Base-by-base conservation (phyloP, 2,329 filamentous ascomycete genomes). In the Calonectria ilicicola region DNA sequence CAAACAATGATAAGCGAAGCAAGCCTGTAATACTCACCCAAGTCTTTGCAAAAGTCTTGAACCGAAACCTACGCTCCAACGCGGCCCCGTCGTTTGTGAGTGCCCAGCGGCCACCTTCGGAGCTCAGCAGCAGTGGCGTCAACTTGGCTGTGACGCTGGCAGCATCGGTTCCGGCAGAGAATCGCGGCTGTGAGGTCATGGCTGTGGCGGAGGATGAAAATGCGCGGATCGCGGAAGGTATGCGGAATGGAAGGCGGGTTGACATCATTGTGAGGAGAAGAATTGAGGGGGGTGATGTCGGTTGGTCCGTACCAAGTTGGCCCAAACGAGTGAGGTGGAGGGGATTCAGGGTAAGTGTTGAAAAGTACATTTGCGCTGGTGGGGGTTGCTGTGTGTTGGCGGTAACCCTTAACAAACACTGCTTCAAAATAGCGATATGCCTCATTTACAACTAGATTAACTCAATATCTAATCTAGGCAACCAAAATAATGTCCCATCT, bases 11-110 rank as follows among this genome's bases (percentile, higher is more conserved):
- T n/a, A n/a, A n/a, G n/a, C n/a, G n/a, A n/a, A n/a, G n/a, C n/a
- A n/a, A n/a, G n/a, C n/a, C n/a, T n/a, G n/a, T n/a, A n/a, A 23
- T 29, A 86, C 88, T 73, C 75, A 92, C 90, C 91, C 91, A 93
- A 9, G 90, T 90, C 84, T 91, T 92, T 42, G 88, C 86, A 81
- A 93, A 93, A 2, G 87, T 91, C 84, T 91, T 91, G 79, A 93
- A 93, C 78, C 85, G 89, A 80, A 93, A 92, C 67, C 83, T 86
- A 65, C 91, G 86, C 82, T 93, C 90, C 1, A 93, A 76, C 0
- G 89, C 91, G 67, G 87, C 85, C 12, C 90, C 90, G 53, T 85
- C 83, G 1, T 84, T 79, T 2, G 86, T 84, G 40, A 93, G 78
- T 3, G 81, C 77, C 91, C 91, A 93, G 64, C 83, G 85, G 67